phyloP scores from a whole-genome alignment of 768 basidiomycete species.

The Cantharellus anzutake region DNA sequence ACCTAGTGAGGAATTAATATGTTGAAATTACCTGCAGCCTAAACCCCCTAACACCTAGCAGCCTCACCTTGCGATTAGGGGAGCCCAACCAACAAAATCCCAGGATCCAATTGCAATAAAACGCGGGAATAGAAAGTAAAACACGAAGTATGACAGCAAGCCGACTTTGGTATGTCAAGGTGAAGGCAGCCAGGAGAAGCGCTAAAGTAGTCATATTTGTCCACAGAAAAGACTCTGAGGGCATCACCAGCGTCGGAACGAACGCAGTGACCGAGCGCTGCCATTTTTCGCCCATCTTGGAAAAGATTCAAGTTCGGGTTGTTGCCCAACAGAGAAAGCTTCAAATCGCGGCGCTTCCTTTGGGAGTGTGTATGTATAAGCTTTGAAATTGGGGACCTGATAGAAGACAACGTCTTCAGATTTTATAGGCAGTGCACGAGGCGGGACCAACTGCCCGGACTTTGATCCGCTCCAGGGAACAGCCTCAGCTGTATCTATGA shows the following conservation, averaged over 20 bases:
- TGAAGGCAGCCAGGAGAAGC: background rate
- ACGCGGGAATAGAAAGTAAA: slow-evolving; percentile 2
- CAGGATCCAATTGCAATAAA: background rate
- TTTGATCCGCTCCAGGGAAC: too few species aligned
- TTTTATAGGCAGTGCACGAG: too few species aligned
- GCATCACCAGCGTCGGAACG: background rate
- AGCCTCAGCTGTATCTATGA: too few species aligned
- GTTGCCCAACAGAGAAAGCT: too few species aligned
- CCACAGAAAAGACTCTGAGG: background rate
- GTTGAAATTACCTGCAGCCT: background rate
- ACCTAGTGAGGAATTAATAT: slow-evolving; percentile 2
- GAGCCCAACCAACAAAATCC: background rate
- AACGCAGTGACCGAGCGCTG: background rate
- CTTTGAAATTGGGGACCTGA: background rate
- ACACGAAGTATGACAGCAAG: background rate
- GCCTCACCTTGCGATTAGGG: slow-evolving; percentile 1
- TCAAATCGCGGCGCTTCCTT: background rate
- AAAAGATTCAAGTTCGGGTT: too few species aligned
- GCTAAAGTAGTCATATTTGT: background rate
- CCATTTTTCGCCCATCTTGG: background rate
- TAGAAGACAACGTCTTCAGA: too few species aligned
- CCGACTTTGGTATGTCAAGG: background rate
- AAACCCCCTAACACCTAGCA: slow-evolving; percentile 2
- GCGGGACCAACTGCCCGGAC: too few species aligned
- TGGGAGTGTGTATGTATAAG: background rate